Evolutionary conservation across 2,329 filamentous ascomycete species (phyloP), one percentile per base, ranked within the genome.

Genomic region (Arthrobotrys iridis): DNA sequence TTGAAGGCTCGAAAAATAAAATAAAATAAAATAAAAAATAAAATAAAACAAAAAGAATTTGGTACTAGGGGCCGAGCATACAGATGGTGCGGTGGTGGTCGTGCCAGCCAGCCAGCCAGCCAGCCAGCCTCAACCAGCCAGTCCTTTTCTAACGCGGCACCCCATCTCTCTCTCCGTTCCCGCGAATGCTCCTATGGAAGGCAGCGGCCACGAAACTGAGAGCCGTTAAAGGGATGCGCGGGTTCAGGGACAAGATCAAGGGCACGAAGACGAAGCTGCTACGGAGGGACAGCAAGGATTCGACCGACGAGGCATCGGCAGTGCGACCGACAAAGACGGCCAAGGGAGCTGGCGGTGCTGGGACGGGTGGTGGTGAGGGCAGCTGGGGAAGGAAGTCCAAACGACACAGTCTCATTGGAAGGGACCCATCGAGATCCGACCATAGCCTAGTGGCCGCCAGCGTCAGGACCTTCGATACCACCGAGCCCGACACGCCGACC

Each of bases 101-200:
- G 52, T 40, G 52, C 18, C 10, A 13, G 59, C 15, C 48, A 20
- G 20, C 30, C 35, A 26, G 52, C 26, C 57, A 35, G 26, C 58
- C 41, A 41, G 35, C 58, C n/a, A n/a, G n/a, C n/a, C n/a, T n/a
- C 35, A 26, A 43, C 26, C 57, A 35, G 26, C 58, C 41, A 41
- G 35, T n/a, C 58, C 58, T 18, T 65, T 37, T 59, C 59, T 22
- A 63, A 57, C 68, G 68, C 59, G 68, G 59, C 68, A 50, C 37
- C n/a, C n/a, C 57, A 52, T 65, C 50, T 43, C 30, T 45, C 41
- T 28, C 30, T 30, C 24, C 30, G 30, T 40, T 67, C 45, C 62
- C 55, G 70, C 63, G 71, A 68, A 75, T 75, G 71, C 71, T 63
- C 63, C 71, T 75, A 75, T 75, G 71, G 71, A 75, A 75, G 63